Conservation (phyloP, 306 rosid species). For the Citrullus mucosospermus region DNA sequence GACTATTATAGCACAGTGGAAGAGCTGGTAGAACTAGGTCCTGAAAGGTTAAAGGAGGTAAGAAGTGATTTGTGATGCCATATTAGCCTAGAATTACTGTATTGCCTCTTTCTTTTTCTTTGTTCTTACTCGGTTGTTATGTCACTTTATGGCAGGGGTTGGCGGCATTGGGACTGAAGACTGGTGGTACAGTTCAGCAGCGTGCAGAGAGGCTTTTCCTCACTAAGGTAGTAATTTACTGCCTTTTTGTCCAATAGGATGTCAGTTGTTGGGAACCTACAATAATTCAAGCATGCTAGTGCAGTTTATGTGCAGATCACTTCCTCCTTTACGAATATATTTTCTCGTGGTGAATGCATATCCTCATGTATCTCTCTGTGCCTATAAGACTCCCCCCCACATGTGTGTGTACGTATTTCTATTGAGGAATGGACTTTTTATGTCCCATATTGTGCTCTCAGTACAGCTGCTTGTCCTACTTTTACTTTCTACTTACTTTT, state of each 20-base stretch:
- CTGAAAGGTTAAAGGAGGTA: slow-evolving; percentile 93
- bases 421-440: neutral
- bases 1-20: slow-evolving; percentile 81
- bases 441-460: neutral
- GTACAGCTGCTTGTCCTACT: neutral
- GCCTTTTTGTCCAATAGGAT: neutral
- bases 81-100: neutral
- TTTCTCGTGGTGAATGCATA: neutral
- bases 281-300: neutral
- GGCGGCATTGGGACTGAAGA: slow-evolving; percentile 66
- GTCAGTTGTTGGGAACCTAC: neutral
- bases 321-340: neutral
- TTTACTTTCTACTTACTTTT: neutral
- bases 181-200: slow-evolving; percentile 88
- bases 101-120: neutral
- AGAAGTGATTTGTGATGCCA: neutral
- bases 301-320: neutral
- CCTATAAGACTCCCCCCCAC: neutral
- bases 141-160: slow-evolving; percentile 43
- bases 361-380: neutral
- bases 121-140: neutral
- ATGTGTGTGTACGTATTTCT: neutral
- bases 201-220: slow-evolving; percentile 97
- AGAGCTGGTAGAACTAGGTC: slow-evolving; percentile 75
- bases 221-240: slow-evolving; percentile 44